These are phyloP conservation scores for Magnusiomyces tetraspermus DNA, from an alignment of 1,139 yeast species.

Conservation along the genomic window DNA sequence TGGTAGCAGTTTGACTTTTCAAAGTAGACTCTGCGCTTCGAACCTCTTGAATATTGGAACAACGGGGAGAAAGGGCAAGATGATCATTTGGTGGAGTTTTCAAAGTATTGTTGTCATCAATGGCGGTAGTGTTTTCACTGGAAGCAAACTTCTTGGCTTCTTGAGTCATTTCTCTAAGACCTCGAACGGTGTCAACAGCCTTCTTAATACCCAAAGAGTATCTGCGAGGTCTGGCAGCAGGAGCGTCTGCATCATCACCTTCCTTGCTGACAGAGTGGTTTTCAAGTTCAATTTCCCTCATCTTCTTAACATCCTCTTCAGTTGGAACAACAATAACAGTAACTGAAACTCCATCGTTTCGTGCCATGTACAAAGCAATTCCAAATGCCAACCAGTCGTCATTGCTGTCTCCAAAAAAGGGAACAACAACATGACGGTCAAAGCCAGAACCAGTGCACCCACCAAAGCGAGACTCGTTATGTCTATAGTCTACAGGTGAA, in stretches of 20 bases:
- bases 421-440: conserved; percentile 7
- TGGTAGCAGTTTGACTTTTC: no score
- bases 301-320: not conserved
- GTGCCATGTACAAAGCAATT: conserved; percentile 11
- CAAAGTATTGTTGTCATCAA: no score
- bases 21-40: no score
- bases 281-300: not conserved
- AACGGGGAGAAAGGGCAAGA: no score
- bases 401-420: conserved; percentile 11
- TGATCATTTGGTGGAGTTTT: no score
- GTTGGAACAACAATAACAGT: conserved; percentile 7
- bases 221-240: not conserved
- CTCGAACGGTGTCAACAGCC: not conserved
- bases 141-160: no score
- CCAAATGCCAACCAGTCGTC: conserved; percentile 13
- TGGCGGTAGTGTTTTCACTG: no score
- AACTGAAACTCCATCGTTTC: conserved; percentile 11
- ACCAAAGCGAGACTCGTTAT: no score
- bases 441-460: not conserved
- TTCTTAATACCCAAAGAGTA: not conserved
- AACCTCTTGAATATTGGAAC: no score
- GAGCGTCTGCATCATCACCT: not conserved
- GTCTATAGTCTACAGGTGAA: not conserved
- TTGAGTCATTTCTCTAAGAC: no score
- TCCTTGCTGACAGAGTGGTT: not conserved